These are phyloP conservation scores for Fusarium floridanum DNA, from an alignment of 2,329 filamentous ascomycete genomes.

Conservation along the genomic window DNA sequence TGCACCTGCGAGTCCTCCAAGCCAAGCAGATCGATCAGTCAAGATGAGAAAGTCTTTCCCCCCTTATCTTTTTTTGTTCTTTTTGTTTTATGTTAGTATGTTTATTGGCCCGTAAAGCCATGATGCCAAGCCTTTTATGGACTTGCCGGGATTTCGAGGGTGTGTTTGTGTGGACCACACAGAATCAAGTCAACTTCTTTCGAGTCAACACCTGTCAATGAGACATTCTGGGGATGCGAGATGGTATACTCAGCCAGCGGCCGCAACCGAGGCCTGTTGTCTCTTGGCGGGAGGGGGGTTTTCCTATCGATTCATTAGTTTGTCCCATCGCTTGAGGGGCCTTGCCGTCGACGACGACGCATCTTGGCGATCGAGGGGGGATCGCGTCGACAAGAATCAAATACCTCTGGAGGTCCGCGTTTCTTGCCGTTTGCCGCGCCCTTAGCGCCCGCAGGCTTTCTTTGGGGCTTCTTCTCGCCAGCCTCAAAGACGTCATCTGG, in stretches of 20 bases:
- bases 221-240: slow-evolving; percentile 18
- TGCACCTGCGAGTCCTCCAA: slow-evolving; percentile 32
- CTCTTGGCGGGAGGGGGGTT: slow-evolving; percentile 56
- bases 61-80: slow-evolving; percentile 9
- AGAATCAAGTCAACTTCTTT: slow-evolving; percentile 20
- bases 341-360: slow-evolving; percentile 13
- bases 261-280: slow-evolving; percentile 57
- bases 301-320: slow-evolving; percentile 52
- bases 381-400: slow-evolving; percentile 38
- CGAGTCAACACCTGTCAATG: slow-evolving; percentile 23
- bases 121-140: slow-evolving; percentile 25
- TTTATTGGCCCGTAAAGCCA: slow-evolving; percentile 20
- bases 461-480: slow-evolving; percentile 80
- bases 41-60: slow-evolving; percentile 10
- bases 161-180: slow-evolving; percentile 17
- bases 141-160: slow-evolving; percentile 30
- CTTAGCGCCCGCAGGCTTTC: slow-evolving; percentile 60
- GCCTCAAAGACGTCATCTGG: slow-evolving; percentile 90
- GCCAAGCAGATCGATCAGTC: slow-evolving; percentile 31
- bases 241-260: slow-evolving; percentile 52
- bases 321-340: slow-evolving; percentile 16
- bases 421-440: slow-evolving; percentile 59
- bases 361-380: slow-evolving; percentile 24
- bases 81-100: slow-evolving; percentile 36
- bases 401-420: slow-evolving; percentile 63